Evolutionary conservation across 2,329 filamentous ascomycete species (phyloP).

Genomic region (Beauveria sp.): DNA sequence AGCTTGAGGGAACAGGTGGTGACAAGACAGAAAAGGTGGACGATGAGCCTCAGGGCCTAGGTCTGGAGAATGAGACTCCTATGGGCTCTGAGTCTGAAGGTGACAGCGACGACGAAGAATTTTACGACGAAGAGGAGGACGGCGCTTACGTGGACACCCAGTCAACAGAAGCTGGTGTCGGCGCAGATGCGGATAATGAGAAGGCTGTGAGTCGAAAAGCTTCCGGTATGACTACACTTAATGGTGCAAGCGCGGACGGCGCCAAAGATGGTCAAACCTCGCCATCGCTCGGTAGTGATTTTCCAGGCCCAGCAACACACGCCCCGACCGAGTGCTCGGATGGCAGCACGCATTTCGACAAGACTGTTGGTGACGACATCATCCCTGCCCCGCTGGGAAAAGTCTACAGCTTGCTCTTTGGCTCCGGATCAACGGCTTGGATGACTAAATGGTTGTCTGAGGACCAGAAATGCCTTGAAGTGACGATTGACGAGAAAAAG

Average conservation of each 20-base stretch:
- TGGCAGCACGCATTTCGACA: constrained; percentile 71
- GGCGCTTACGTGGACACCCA: constrained; percentile 62
- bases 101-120: constrained; percentile 61
- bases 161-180: constrained; percentile 29
- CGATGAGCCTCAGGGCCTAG: constrained; percentile 30
- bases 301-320: constrained; percentile 78
- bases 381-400: constrained; percentile 86
- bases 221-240: constrained; percentile 46
- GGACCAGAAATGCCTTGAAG: constrained; percentile 83
- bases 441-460: constrained; percentile 80
- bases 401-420: constrained; percentile 83
- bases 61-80: constrained; percentile 30
- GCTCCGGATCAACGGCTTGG: constrained; percentile 68
- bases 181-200: constrained; percentile 46
- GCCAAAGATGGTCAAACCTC: constrained; percentile 38
- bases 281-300: constrained; percentile 50
- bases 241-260: constrained; percentile 41
- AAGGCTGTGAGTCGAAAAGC: constrained; percentile 61
- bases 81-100: constrained; percentile 53
- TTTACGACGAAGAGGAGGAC: constrained; percentile 74
- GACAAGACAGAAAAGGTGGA: constrained; percentile 87
- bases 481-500: constrained; percentile 79
- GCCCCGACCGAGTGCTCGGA: constrained; percentile 82
- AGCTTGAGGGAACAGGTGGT: constrained; percentile 70
- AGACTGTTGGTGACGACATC: constrained; percentile 74